phyloP scores from a whole-genome alignment of 1,139 yeast species.

The Suhomyces maxii region DNA sequence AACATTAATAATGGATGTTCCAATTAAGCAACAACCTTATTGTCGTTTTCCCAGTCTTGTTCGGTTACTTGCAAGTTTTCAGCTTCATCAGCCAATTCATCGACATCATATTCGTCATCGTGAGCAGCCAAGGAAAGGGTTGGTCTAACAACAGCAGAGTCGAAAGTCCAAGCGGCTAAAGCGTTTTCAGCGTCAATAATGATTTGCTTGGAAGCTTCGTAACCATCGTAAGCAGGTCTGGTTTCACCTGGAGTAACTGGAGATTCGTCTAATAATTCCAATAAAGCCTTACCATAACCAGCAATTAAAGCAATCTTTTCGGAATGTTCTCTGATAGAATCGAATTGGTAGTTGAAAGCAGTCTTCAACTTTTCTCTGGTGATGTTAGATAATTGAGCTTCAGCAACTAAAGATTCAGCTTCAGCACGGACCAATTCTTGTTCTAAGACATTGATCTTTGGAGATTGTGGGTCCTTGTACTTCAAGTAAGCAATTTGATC shows the following conservation, averaged over 20 bases:
- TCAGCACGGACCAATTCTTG: constrained; percentile 89
- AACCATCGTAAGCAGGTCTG: constrained; percentile 85
- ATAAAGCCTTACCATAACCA: constrained; percentile 83
- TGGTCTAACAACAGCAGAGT: constrained; percentile 77
- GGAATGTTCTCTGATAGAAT: constrained; percentile 77
- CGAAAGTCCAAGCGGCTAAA: constrained; percentile 80
- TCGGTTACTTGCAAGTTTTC: constrained; percentile 57
- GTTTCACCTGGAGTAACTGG: constrained; percentile 92
- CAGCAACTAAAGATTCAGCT: constrained; percentile 88
- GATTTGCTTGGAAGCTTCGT: constrained; percentile 84
- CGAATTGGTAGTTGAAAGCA: constrained; percentile 81
- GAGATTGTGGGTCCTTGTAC: constrained; percentile 82
- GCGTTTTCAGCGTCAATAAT: constrained; percentile 85
- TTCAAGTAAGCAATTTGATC: constrained; percentile 81
- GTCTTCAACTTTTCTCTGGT: constrained; percentile 86
- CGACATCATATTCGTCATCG: constrained; percentile 58
- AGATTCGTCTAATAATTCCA: constrained; percentile 78
- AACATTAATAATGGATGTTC: constrained; percentile 6
- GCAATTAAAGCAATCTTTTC: constrained; percentile 85
- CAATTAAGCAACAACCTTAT: constrained; percentile 24
- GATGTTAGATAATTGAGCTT: constrained; percentile 84
- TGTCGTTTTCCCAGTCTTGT: constrained; percentile 44
- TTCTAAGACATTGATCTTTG: constrained; percentile 77
- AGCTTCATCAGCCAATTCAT: constrained; percentile 56
- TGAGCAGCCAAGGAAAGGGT: constrained; percentile 75